Conservation (phyloP, 2,329 filamentous ascomycete genomes). For the Alternaria consortialis region DNA sequence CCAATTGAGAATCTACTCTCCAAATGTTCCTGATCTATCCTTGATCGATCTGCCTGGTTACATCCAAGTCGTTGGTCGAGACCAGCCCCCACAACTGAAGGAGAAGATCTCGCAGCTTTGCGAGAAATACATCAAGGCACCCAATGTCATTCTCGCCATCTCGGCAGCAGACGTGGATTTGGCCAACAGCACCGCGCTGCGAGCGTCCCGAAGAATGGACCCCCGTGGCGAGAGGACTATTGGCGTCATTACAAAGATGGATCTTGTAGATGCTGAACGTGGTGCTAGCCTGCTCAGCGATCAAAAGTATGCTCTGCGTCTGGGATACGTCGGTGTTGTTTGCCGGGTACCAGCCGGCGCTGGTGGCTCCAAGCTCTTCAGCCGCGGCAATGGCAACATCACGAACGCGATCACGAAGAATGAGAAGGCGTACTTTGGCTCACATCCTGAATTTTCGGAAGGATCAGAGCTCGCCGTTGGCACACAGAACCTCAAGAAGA, state of each 20-base stretch:
- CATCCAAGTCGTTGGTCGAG: conserved; percentile 91
- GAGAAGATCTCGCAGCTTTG: conserved; percentile 96
- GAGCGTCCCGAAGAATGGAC: conserved; percentile 90
- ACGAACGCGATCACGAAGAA: conserved; percentile 84
- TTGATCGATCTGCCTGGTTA: conserved; percentile 97
- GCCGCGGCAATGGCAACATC: conserved; percentile 81
- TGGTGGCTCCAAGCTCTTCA: conserved; percentile 75
- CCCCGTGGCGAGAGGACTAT: conserved; percentile 95
- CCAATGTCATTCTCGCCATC: conserved; percentile 96
- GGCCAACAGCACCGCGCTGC: conserved; percentile 91
- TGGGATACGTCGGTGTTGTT: conserved; percentile 96
- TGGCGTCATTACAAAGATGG: conserved; percentile 99
- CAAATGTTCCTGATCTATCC: conserved; percentile 92
- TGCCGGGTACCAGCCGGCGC: conserved; percentile 76
- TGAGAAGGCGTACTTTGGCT: conserved; percentile 84
- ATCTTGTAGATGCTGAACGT: conserved; percentile 84
- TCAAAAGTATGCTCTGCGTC: conserved; percentile 90
- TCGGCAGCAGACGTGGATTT: conserved; percentile 97
- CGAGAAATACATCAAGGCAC: conserved; percentile 96
- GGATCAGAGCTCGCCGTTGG: conserved; percentile 79
- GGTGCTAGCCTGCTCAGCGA: conserved; percentile 83
- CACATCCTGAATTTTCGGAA: conserved; percentile 84
- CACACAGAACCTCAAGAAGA: conserved; percentile 87
- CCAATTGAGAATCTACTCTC: conserved; percentile 93
- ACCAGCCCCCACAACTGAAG: conserved; percentile 90